Evolutionary conservation across 75 land plant genomes (phyloP).

Genomic region (Adiantum capillusveneris): DNA sequence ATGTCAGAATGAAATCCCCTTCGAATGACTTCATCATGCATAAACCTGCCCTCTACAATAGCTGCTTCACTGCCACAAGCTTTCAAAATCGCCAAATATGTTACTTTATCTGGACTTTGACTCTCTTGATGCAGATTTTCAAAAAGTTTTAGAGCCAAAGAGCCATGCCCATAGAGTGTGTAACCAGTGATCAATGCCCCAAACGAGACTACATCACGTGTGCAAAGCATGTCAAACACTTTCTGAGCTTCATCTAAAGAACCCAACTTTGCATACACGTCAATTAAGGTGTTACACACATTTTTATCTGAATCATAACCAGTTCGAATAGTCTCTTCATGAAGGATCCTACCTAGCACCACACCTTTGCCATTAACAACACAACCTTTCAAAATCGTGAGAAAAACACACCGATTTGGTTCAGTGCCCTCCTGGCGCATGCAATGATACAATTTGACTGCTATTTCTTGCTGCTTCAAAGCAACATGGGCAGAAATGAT

Average conservation of each 20-base stretch:
- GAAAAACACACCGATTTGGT: constrained; percentile 16
- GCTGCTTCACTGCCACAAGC: constrained; percentile 7
- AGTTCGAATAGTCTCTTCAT: neutral
- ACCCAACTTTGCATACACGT: constrained; percentile 7
- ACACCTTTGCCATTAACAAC: neutral
- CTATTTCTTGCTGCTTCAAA: constrained; percentile 12
- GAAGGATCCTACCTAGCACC: neutral
- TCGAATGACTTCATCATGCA: constrained; percentile 6
- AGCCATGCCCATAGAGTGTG: neutral
- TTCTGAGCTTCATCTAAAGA: constrained; percentile 1
- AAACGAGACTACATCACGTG: constrained; percentile 7
- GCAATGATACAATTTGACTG: constrained; percentile 15
- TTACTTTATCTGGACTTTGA: constrained; percentile 5
- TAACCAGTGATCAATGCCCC: constrained; percentile 15
- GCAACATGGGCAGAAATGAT: constrained; percentile 5
- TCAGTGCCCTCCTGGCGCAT: constrained; percentile 12
- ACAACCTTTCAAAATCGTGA: neutral
- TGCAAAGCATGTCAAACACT: constrained; percentile 7
- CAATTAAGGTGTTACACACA: constrained; percentile 5
- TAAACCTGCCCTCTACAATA: constrained; percentile 8
- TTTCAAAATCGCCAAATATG: constrained; percentile 14
- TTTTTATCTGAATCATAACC: constrained; percentile 1
- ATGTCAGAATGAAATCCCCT: constrained; percentile 14
- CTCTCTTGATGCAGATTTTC: neutral
- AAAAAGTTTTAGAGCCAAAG: constrained; percentile 6